These are phyloP conservation scores for Curvularia eragrostidis DNA, from an alignment of 2,329 filamentous ascomycete genomes.

Conservation along the genomic window DNA sequence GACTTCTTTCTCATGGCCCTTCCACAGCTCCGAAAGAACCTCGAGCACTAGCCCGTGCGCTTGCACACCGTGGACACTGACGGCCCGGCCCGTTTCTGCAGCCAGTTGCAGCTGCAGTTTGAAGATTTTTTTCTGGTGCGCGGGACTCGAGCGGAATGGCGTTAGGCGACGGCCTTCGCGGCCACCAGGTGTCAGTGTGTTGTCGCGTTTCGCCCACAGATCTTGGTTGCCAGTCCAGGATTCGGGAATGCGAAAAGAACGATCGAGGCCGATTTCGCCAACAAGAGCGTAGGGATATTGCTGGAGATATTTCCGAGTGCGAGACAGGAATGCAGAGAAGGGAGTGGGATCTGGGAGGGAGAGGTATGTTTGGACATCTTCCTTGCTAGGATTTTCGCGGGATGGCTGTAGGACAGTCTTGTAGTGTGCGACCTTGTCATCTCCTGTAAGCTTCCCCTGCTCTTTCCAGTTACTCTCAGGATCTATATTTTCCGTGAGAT, in stretches of 20 bases:
- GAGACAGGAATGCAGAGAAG: constrained; percentile 64
- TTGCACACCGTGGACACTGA: constrained; percentile 77
- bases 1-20: constrained; percentile 70
- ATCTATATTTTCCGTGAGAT: constrained; percentile 39
- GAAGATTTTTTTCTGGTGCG: constrained; percentile 73
- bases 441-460: constrained; percentile 56
- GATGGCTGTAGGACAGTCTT: constrained; percentile 66
- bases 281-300: constrained; percentile 70
- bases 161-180: constrained; percentile 73
- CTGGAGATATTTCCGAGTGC: constrained; percentile 63
- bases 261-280: constrained; percentile 80
- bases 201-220: constrained; percentile 54
- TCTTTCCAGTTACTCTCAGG: constrained; percentile 9
- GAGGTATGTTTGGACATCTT: constrained; percentile 53
- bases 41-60: constrained; percentile 75
- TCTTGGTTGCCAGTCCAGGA: constrained; percentile 53
- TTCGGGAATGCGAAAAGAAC: constrained; percentile 74
- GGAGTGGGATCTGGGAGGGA: constrained; percentile 66
- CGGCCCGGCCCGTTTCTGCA: constrained; percentile 68
- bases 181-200: constrained; percentile 69
- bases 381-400: constrained; percentile 30
- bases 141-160: constrained; percentile 69
- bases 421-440: constrained; percentile 66
- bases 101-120: constrained; percentile 74
- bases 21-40: constrained; percentile 70